Conservation (phyloP, 2,329 filamentous ascomycete species). For the Orbilia brochopaga region DNA sequence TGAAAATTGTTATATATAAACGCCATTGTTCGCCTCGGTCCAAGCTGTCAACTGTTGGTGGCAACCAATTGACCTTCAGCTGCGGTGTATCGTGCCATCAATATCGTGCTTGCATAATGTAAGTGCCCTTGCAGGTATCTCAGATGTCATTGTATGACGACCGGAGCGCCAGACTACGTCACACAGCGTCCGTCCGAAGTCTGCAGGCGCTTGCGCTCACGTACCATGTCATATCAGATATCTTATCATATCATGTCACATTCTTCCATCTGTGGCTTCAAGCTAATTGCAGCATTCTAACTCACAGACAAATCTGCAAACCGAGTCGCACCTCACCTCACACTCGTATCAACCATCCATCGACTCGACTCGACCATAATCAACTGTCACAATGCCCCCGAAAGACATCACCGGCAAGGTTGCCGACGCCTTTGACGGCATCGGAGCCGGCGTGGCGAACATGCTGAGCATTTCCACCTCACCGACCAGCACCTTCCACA, state of each 20-base stretch:
- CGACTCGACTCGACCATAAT: neutral
- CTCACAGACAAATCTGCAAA: neutral
- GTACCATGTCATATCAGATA: neutral
- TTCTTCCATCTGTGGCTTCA: neutral
- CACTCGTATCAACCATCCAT: conserved; percentile 2
- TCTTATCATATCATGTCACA: neutral
- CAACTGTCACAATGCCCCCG: conserved; percentile 55
- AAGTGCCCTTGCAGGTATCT: too few species aligned
- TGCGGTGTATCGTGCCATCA: neutral
- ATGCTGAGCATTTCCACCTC: conserved; percentile 75
- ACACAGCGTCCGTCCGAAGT: conserved; percentile 20
- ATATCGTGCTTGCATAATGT: neutral
- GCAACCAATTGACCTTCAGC: conserved; percentile 4
- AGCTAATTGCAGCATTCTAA: neutral
- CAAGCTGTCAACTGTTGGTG: neutral
- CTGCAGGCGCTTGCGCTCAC: neutral
- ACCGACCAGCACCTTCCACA: conserved; percentile 76
- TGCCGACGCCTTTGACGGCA: conserved; percentile 58
- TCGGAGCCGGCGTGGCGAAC: conserved; percentile 56
- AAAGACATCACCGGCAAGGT: conserved; percentile 61
- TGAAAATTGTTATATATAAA: too few species aligned
- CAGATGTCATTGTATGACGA: neutral
- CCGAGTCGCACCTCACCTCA: too few species aligned
- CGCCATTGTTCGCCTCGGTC: neutral
- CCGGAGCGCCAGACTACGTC: conserved; percentile 11